phyloP scores from a whole-genome alignment of 1,139 yeast species.

The Lodderomyces oxycetoniae region DNA sequence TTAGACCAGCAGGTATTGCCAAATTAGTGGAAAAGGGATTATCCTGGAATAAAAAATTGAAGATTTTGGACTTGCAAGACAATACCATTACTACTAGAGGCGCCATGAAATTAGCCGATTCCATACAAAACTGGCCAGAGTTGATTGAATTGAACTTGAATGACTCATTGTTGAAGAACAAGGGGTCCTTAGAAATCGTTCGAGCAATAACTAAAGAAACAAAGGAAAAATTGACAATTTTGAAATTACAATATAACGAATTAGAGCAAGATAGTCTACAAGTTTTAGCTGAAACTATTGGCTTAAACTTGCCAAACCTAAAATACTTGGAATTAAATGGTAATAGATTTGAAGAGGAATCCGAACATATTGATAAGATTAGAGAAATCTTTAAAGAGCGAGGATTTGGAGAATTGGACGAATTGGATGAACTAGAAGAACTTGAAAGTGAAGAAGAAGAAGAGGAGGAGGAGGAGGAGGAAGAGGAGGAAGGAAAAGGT shows the following conservation, averaged over 20 bases:
- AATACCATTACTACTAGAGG: slow-evolving; percentile 87
- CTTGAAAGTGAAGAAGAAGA: slow-evolving; percentile 79
- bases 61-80: slow-evolving; percentile 84
- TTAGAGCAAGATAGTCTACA: slow-evolving; percentile 63
- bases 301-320: slow-evolving; percentile 56
- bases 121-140: slow-evolving; percentile 38
- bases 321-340: slow-evolving; percentile 80
- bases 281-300: slow-evolving; percentile 49
- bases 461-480: slow-evolving; percentile 64
- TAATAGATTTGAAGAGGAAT: slow-evolving; percentile 62
- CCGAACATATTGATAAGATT: slow-evolving; percentile 31
- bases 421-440: slow-evolving; percentile 91
- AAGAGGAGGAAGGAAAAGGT: slow-evolving; percentile 61
- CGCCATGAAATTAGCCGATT: slow-evolving; percentile 43
- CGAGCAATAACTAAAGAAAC: slow-evolving; percentile 39
- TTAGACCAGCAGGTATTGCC: slow-evolving; percentile 87
- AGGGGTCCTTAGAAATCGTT: slow-evolving; percentile 59
- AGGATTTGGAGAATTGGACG: slow-evolving; percentile 81
- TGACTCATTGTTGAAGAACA: slow-evolving; percentile 79
- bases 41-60: slow-evolving; percentile 52
- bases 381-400: slow-evolving; percentile 60
- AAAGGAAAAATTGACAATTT: slow-evolving; percentile 41
- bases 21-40: slow-evolving; percentile 73
- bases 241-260: slow-evolving; percentile 88
- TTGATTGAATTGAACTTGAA: slow-evolving; percentile 78